Percentiles rank a stretch among this genome's conserved stretches.
phyloP scores from a whole-genome alignment of 2,329 filamentous ascomycete species.

The Alternaria atra region DNA sequence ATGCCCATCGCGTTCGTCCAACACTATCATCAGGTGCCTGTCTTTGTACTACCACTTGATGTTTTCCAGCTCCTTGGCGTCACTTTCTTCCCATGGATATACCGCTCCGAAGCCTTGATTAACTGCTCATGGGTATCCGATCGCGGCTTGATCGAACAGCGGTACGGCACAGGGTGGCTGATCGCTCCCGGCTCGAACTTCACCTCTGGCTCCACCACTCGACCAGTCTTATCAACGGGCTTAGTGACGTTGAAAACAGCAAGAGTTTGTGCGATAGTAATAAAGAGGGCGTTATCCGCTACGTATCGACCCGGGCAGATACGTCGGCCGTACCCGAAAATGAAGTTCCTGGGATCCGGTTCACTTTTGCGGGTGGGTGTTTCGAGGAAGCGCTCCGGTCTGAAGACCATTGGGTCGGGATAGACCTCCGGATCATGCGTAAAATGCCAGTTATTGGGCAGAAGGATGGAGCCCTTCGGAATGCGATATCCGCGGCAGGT shows the following conservation, averaged over 20 bases:
- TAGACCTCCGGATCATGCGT: conserved; percentile 52
- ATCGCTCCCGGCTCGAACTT: conserved; percentile 38
- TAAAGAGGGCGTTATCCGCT: conserved; percentile 54
- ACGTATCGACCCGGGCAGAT: conserved; percentile 56
- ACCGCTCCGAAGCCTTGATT: conserved; percentile 40
- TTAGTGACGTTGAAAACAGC: conserved; percentile 56
- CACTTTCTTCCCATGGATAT: conserved; percentile 49
- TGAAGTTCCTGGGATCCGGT: conserved; percentile 46
- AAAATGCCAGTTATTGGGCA: conserved; percentile 54
- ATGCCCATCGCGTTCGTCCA: background rate
- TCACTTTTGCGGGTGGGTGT: conserved; percentile 44
- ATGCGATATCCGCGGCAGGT: conserved; percentile 52
- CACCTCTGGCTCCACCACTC: conserved; percentile 1
- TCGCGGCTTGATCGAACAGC: conserved; percentile 43
- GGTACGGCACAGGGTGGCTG: conserved; percentile 50
- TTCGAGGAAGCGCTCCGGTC: conserved; percentile 55
- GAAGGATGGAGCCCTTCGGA: conserved; percentile 50
- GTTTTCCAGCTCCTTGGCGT: conserved; percentile 32
- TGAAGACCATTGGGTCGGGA: conserved; percentile 51
- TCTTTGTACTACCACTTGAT: background rate
- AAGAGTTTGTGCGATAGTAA: conserved; percentile 56
- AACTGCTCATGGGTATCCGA: conserved; percentile 42
- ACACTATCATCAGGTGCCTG: background rate
- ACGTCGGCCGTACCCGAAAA: conserved; percentile 54
- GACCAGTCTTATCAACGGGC: background rate